Base-by-base conservation (phyloP, 2,329 filamentous ascomycete species). In the Cordyceps cicadae region DNA sequence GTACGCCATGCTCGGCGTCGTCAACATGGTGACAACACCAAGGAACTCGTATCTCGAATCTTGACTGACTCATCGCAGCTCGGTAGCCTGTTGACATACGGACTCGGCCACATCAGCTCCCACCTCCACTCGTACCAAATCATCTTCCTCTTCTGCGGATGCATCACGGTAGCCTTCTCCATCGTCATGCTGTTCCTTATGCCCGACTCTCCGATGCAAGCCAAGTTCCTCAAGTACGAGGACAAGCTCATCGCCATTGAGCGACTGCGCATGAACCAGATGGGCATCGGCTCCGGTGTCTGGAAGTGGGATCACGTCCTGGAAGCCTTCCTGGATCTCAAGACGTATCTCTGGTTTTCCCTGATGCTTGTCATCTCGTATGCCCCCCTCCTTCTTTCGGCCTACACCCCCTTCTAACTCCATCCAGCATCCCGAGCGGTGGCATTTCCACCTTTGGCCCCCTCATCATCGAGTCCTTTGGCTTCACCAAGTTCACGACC, bases 191-290 rank as follows among this genome's bases (percentile, higher is more conserved):
- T 83, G 37, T 41, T 79, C 26, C 77, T 80, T 52, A 83, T 87
- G 76, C 85, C 85, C 0, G 85, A 87, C 66, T 84, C 81, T 0
- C 84, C 84, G 0, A 79, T 84, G 70, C 76, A 81, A 45, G 77
- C 82, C 1, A 80, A 78, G 24, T 86, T 84, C 61, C 72, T 86
- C 8, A 75, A 71, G 0, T 75, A 79, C 11, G 73, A 80, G 24
- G 83, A 86, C 54, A 84, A 80, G 63, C 67, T 83, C 3, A 69
- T 85, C 19, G 82, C 82, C 0, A 78, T 85, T n/a, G 81, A 86
- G 64, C 73, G 82, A 54, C 68, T 81, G 34, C 71, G 78, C 15
- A 77, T 76, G 59, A 81, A 82, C 55, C 77, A 79, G 57, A 73
- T 70, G 67, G 74, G 73, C 2, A 69, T 76, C 15, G 66, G 69